A percentile compares a stretch with the other conserved stretches of the same genome.
These are phyloP conservation scores for Serendipita indica DNA, from an alignment of 768 basidiomycete genomes.

Conservation along the genomic window DNA sequence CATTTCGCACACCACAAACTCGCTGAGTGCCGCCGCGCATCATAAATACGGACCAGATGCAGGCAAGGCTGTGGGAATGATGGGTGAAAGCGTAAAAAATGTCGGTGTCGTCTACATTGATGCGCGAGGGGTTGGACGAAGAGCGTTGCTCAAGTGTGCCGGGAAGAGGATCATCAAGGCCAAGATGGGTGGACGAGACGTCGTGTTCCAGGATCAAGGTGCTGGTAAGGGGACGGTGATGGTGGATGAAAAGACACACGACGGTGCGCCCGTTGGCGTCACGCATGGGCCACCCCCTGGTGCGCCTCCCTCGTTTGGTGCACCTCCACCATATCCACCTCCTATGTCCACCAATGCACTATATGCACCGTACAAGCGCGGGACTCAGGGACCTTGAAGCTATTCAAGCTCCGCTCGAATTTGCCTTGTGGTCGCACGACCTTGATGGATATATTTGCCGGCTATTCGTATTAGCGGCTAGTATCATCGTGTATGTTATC, in stretches of 20 bases:
- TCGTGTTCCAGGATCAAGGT: conserved; percentile 12
- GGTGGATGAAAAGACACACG: too few species aligned
- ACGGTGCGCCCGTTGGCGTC: too few species aligned
- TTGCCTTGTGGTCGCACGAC: too few species aligned
- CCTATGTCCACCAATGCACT: too few species aligned
- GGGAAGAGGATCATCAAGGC: conserved; percentile 45
- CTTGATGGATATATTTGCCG: too few species aligned
- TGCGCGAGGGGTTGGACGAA: conserved; percentile 52
- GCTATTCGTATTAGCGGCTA: too few species aligned
- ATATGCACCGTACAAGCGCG: too few species aligned
- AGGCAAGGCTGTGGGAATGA: conserved; percentile 39
- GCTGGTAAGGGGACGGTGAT: conserved; percentile 10
- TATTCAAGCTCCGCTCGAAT: too few species aligned
- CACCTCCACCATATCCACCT: too few species aligned
- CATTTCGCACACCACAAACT: conserved; percentile 35
- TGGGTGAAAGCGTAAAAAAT: conserved; percentile 54
- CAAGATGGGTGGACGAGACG: conserved; percentile 19
- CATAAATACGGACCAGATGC: conserved; percentile 51
- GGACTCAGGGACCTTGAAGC: too few species aligned
- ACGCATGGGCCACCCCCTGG: not conserved
- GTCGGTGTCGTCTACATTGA: conserved; percentile 67
- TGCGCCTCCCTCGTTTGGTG: too few species aligned
- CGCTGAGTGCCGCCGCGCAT: conserved; percentile 35
- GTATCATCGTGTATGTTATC: too few species aligned
- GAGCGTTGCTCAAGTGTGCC: conserved; percentile 49